Base-by-base conservation (phyloP, 2,329 filamentous ascomycete genomes). In the Phyllosticta citrichinensis region DNA sequence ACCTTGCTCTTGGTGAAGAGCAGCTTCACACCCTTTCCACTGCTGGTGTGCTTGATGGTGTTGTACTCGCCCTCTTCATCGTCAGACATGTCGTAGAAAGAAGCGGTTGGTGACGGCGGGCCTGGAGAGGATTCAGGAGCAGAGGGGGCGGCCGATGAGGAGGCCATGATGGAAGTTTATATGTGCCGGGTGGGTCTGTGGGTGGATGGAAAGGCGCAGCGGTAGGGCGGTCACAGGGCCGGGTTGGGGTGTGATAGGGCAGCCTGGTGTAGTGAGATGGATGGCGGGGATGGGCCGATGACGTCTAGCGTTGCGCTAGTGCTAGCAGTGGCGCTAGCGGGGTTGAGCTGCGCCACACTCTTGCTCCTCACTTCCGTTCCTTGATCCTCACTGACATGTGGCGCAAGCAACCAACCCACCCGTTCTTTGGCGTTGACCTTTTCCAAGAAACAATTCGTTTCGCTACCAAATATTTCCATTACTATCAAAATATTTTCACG, bases 1-100 rank as follows among this genome's bases (percentile, higher is more conserved):
- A 89, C 89, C 82, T 97, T 99, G 87, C 91, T 97, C 78, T 99
- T 99, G 20, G 91, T 93, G 69, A 88, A 97, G 14, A 99, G 80
- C 33, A 99, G 80, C 76, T 97, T 99, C 54, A 99, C 94, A 1
- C 93, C 94, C 65, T 84, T 84, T 0, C 89, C 88, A 2, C 85
- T 85, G 66, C 83, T 84, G 3, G 85, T 83, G 70, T 95, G 89
- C 4, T 90, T 88, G 69, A 99, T 91, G 19, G 91, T 97, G 73
- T 95, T 89, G 77, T 99, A 99, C 53, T 89, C 94, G 66, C 88
- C 89, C 75, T 97, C 94, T 65, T 96, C 92, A 70, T 96, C 91
- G 78, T 99, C 95, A 74, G 90, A 96, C 81, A 97, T 81, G 70
- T 93, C 93, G 79, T 96, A 97, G 79, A 93, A 94, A 69, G 91